phyloP scores from a whole-genome alignment of 129 eudicot species.

The Flaveria trinervia region DNA sequence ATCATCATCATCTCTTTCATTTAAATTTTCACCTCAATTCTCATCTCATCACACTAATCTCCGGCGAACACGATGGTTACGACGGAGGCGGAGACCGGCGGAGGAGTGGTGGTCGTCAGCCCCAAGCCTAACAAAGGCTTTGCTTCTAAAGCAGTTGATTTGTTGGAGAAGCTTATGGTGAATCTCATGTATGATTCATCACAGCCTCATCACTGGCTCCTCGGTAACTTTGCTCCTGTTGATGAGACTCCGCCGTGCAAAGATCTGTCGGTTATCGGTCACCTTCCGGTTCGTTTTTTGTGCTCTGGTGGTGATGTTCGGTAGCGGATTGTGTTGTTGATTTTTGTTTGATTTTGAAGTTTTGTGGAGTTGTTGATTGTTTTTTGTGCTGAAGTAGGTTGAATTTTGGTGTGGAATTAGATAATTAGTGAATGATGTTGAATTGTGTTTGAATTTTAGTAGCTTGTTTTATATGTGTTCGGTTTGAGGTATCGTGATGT shows the following conservation, averaged over 20 bases:
- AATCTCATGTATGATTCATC: constrained; percentile 63
- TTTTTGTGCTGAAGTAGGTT: neutral
- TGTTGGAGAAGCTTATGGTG: constrained; percentile 59
- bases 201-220: constrained; percentile 61
- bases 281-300: constrained; percentile 66
- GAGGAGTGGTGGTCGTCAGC: constrained; percentile 64
- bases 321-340: neutral
- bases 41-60: neutral
- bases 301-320: neutral
- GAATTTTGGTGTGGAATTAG: neutral
- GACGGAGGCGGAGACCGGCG: constrained; percentile 32
- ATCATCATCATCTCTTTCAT: neutral
- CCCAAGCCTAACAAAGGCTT: constrained; percentile 77
- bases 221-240: constrained; percentile 88
- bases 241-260: constrained; percentile 77
- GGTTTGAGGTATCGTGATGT: neutral
- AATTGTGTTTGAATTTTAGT: neutral
- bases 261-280: constrained; percentile 70
- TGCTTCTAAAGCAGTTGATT: constrained; percentile 71
- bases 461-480: neutral
- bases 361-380: neutral
- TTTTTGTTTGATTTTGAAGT: constrained; percentile 7
- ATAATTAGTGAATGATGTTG: neutral
- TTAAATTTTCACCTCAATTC: neutral
- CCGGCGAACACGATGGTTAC: constrained; percentile 23